Evolutionary conservation across 345 rosid genomes (phyloP).

Genomic region (Gossypium turneri): DNA sequence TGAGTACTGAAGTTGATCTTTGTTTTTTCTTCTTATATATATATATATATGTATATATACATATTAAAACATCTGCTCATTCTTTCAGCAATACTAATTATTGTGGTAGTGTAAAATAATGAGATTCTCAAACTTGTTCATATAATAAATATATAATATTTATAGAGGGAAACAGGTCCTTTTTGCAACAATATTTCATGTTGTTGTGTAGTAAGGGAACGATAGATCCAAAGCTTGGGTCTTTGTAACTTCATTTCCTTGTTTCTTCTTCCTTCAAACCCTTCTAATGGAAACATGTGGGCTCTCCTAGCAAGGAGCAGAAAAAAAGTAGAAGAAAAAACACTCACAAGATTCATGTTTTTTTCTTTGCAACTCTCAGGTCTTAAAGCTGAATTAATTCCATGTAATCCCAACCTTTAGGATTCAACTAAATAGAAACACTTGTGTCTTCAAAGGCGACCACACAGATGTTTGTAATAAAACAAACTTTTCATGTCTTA

Average conservation of each 20-base stretch:
- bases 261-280: neutral
- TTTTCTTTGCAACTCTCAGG: conserved; percentile 20
- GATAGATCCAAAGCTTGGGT: conserved; percentile 48
- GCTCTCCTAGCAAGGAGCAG: conserved; percentile 39
- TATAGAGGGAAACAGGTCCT: neutral
- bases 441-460: too few relatives aligned
- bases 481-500: neutral
- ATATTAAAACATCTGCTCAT: neutral
- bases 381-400: too few relatives aligned
- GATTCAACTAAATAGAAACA: too few relatives aligned
- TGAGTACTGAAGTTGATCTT: neutral
- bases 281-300: conserved; percentile 44
- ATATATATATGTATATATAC: too few relatives aligned
- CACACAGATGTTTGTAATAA: neutral
- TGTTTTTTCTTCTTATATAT: neutral
- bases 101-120: neutral
- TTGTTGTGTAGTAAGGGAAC: neutral
- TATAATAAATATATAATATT: neutral
- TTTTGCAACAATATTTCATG: too few relatives aligned
- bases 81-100: neutral
- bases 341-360: conserved; percentile 16
- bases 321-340: neutral
- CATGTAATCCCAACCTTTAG: too few relatives aligned
- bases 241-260: neutral
- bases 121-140: neutral